Evolutionary conservation across 1,139 yeast genomes (phyloP), one percentile per base, ranked within the genome.

Genomic region (Ogataea hybrid): DNA sequence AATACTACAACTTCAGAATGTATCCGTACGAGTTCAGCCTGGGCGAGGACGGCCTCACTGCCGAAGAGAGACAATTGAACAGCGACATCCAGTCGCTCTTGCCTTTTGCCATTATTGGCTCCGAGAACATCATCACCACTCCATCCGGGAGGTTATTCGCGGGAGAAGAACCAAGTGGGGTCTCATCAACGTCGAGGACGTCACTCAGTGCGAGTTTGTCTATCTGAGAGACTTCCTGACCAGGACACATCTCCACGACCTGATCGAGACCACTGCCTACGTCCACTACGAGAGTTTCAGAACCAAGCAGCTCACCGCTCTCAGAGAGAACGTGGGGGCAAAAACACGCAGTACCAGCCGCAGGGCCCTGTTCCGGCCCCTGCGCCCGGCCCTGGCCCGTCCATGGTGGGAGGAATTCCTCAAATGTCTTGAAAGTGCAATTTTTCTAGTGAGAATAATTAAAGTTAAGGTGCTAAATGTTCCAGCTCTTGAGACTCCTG

Each of bases 121-220:
- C 96, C n/a, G 95, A 89, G 61, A 76, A 73, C 47, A 84, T 83
- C 54, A 78, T 86, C 48, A 75, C 81, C 44, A 78, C 80, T 53
- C 59, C 67, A 33, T 65, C 65, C 43, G 97, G 96, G 86, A 84
- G 58, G 68, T 75, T 23, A 86, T 88, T 31, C 83, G 94, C 58
- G 97, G 96, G 37, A 82, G 98, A 70, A 81, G 84, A 67, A 88
- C 94, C 45, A 81, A 84, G 62, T 92, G 97, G 96, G 97, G 97
- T 35, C 75, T 82, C 20, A 82, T 88, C 52, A 84, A 90, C 64
- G 87, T 92, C 46, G 97, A 90, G 67, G 96, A 92, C 66, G 90
- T 88, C 45, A 79, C 81, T 48, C 97, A 92, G 65, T 89, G 97
- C 68, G 98, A 92, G 69, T 92, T 92, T 71, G 86, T 88, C 38